Evolutionary conservation across 2,329 filamentous ascomycete genomes (phyloP), one percentile per base, ranked within the genome.

Genomic region (Allantophomopsis lycopodina): DNA sequence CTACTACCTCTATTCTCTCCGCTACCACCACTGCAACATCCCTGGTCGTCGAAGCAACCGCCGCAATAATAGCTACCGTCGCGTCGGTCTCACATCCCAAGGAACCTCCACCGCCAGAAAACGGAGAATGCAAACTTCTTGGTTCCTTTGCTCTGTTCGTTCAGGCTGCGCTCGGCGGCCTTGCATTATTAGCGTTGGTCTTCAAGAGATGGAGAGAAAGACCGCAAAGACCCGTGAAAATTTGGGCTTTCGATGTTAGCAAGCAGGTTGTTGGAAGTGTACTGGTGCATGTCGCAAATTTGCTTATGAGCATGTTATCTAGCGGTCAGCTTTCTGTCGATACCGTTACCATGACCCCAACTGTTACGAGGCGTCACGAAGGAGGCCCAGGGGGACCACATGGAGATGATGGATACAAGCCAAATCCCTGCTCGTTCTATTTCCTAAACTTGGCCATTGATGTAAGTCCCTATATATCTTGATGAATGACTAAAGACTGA

Each of bases 371-470:
- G 48, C 6, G 16, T 56, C 58, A 7, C 54, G 54, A 14, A 61
- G 50, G 45, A 55, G 60, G 39, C 45, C 65, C n/a, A 55, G 54
- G 40, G 57, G 61, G 45, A 50, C 47, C 40, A 12, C 23, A 28
- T 28, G 23, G 23, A 28, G 46, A 52, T 2, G 50, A 51, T 42
- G 61, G 59, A 13, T 83, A 83, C 48, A 67, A 69, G 43, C 88
- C 91, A 7, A 98, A 98, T 51, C 91, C 91, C 8, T 98, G 91
- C 64, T 94, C 87, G 1, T 96, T 94, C 55, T 98, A 98, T 57
- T 63, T 98, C 18, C 67, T 98, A 50, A 98, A 98, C 56, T 61
- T 98, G 42, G 89, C 76, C 35, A 95, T 98, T 48, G 91, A 98
- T 63, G 89, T 95, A 66, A 74, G 86, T 76, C 36, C 32, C 15